Base-by-base conservation (phyloP, 1,139 yeast species). In the Saccharomycopsis hybrid region DNA sequence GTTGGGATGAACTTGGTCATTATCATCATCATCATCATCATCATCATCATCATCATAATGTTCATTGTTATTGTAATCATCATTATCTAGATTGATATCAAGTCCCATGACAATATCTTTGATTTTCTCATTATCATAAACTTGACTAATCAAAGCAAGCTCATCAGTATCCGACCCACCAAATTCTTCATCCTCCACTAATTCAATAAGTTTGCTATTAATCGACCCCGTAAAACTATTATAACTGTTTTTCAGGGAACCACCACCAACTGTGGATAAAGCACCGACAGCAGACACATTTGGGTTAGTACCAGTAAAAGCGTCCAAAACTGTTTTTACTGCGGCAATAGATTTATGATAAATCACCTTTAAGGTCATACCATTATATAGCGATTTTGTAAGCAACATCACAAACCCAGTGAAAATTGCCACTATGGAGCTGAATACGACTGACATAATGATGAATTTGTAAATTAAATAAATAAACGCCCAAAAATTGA, bases 381-480 rank as follows among this genome's bases (percentile, higher is more conserved):
- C 40, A 28, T 41, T 24, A 29, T n/a, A 13, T 2, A 50, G 7
- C 29, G 33, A 18, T 41, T 46, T 46, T 9, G 43, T 33, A 7
- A 48, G n/a, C 28, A 50, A n/a, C 29, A 50, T 35, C 30, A 27
- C 31, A 2, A 25, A 9, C 11, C 28, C 30, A 30, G 50, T 49
- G 30, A 43, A 3, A n/a, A 44, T 33, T 5, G 51, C 51, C 5
- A 31, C n/a, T 11, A 43, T 7, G 7, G 28, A 5, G 9, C 45
- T 36, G 32, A 50, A 50, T n/a, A 50, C n/a, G 24, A 44, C 9
- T n/a, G 48, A 43, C 3, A 50, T 50, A 25, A 49, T 24, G 5
- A 49, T n/a, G 30, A 47, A 50, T 37, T 47, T 47, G 38, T 50
- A 50, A 8, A 43, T 11, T 25, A 44, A 13, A 43, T 47, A 50